Conservation (phyloP, 1,284 basidiomycete genomes). For the Neotropicomus parvogracilis region DNA sequence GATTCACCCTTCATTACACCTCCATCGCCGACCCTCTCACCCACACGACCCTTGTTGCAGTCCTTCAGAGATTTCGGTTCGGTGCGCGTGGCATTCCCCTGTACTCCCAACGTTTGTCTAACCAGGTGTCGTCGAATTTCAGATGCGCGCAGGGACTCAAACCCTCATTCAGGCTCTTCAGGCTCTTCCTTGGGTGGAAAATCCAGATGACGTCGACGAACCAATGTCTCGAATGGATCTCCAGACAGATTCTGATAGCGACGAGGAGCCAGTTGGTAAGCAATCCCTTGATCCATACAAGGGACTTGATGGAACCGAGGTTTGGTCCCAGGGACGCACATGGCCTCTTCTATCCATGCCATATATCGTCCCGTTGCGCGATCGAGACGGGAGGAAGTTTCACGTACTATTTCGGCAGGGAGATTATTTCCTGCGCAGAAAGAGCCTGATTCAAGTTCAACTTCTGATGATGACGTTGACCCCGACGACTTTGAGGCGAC, state of each 20-base stretch:
- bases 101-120: conserved; percentile 7
- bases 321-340: conserved; percentile 27
- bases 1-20: conserved; percentile 78
- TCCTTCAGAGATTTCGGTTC: conserved; percentile 65
- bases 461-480: conserved; percentile 54
- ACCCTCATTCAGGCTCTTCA: conserved; percentile 82
- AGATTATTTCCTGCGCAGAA: conserved; percentile 20
- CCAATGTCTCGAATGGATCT: conserved; percentile 40
- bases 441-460: conserved; percentile 26
- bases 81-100: conserved; percentile 39
- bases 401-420: conserved; percentile 30
- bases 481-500: conserved; percentile 49
- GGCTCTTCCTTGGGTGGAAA: conserved; percentile 71
- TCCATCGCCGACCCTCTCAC: conserved; percentile 53
- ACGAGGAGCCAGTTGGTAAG: conserved; percentile 48
- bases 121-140: conserved; percentile 11
- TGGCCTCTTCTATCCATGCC: conserved; percentile 81
- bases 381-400: conserved; percentile 45
- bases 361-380: conserved; percentile 79
- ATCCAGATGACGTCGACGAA: conserved; percentile 65
- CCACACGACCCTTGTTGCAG: conserved; percentile 43
- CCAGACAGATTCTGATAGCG: conserved; percentile 51
- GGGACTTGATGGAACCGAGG: conserved; percentile 2
- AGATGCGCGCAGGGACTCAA: conserved; percentile 82
- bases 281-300: conserved; percentile 17